Evolutionary conservation across 768 basidiomycete genomes (phyloP).

Genomic region (Macrolepiota fuliginosa): DNA sequence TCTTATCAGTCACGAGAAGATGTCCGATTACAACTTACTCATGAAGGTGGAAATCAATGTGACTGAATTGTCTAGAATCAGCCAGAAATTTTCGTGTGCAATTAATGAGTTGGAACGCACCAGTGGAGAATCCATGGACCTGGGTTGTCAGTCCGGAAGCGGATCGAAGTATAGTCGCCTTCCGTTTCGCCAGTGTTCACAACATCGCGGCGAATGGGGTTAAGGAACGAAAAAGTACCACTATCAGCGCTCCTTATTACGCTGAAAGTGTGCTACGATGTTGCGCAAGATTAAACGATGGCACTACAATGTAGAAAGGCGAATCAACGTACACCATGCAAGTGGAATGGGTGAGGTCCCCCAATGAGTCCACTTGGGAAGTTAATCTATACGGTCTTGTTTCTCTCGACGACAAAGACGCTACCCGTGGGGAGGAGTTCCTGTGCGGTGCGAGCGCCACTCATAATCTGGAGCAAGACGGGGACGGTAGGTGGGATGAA

Average conservation of each 20-base stretch:
- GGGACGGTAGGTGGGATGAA: constrained; percentile 29
- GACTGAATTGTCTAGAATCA: neutral
- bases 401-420: constrained; percentile 41
- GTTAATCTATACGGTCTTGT: constrained; percentile 47
- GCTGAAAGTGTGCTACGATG: constrained; percentile 30
- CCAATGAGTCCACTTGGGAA: constrained; percentile 31
- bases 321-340: constrained; percentile 39
- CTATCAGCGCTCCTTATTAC: constrained; percentile 44
- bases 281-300: neutral
- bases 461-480: no score
- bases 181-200: constrained; percentile 35
- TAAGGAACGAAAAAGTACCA: constrained; percentile 37
- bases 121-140: no score
- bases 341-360: constrained; percentile 39
- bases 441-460: no score
- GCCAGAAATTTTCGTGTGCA: neutral
- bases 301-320: neutral
- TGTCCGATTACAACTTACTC: neutral
- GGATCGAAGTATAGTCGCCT: constrained; percentile 48
- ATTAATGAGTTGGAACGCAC: neutral
- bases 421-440: constrained; percentile 38
- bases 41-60: constrained; percentile 12
- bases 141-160: constrained; percentile 68
- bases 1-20: neutral
- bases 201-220: constrained; percentile 59